phyloP scores from a whole-genome alignment of 2,329 filamentous ascomycete genomes.

The Botrytis hyacinthi region DNA sequence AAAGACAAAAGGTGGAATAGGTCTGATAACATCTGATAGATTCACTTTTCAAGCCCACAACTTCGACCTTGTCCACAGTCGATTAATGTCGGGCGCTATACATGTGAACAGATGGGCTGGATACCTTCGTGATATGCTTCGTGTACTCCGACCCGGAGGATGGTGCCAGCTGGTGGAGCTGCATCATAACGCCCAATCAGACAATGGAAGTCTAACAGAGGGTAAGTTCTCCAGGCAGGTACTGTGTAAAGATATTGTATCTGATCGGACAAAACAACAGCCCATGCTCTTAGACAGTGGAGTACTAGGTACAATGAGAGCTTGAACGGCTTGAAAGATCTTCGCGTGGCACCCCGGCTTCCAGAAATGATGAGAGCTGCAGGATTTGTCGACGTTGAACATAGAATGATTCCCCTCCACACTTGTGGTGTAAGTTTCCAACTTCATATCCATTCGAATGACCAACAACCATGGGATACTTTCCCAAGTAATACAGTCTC shows the following conservation, averaged over 20 bases:
- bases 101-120: constrained; percentile 61
- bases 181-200: constrained; percentile 80
- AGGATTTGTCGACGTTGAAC: constrained; percentile 68
- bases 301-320: constrained; percentile 62
- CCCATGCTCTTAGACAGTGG: constrained; percentile 66
- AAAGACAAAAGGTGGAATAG: not conserved
- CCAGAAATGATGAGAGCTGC: constrained; percentile 40
- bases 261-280: constrained; percentile 30
- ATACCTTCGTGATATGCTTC: constrained; percentile 74
- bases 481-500: not conserved
- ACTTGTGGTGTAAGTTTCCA: constrained; percentile 51
- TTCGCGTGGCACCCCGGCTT: constrained; percentile 61
- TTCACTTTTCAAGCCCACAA: constrained; percentile 67
- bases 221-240: constrained; percentile 42
- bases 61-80: constrained; percentile 79
- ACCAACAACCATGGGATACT: not conserved
- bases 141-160: constrained; percentile 69
- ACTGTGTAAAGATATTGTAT: not conserved
- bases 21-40: constrained; percentile 38
- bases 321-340: constrained; percentile 63
- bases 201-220: constrained; percentile 73
- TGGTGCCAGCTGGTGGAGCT: constrained; percentile 91
- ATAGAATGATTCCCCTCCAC: constrained; percentile 62
- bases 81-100: constrained; percentile 35
- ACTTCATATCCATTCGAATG: not conserved